These are phyloP conservation scores for Blastomyces silverae DNA, from an alignment of 2,329 filamentous ascomycete species.

Conservation along the genomic window DNA sequence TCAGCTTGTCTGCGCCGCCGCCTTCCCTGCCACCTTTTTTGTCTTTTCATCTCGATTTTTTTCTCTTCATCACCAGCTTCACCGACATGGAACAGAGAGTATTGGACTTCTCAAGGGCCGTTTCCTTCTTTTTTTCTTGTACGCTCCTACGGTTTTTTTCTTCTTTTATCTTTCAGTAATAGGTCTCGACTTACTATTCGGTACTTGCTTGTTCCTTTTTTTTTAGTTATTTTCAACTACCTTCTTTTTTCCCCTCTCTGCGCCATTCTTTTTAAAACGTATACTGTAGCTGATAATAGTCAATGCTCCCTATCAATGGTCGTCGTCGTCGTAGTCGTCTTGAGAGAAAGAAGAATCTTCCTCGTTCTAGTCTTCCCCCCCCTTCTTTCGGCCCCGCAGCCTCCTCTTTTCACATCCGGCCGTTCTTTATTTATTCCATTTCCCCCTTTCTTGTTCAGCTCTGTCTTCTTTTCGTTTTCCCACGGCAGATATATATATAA, in stretches of 20 bases:
- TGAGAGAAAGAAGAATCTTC: background rate
- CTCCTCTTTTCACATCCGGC: background rate
- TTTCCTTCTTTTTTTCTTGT: conserved; percentile 13
- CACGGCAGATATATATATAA: no score
- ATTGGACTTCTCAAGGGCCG: conserved; percentile 3
- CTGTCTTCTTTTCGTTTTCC: conserved; percentile 6
- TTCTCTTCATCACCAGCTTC: background rate
- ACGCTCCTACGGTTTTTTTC: conserved; percentile 5
- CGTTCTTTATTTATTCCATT: background rate
- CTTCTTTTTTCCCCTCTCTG: conserved; percentile 14
- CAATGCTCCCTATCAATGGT: background rate
- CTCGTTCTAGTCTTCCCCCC: conserved; percentile 10
- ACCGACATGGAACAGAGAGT: conserved; percentile 4
- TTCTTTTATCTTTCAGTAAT: background rate
- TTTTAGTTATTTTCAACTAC: conserved; percentile 18
- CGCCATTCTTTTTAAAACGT: conserved; percentile 19
- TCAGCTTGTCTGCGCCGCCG: conserved; percentile 1
- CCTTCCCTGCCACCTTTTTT: background rate
- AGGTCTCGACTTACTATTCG: conserved; percentile 4
- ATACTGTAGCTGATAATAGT: conserved; percentile 8
- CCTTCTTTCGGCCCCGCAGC: conserved; percentile 1
- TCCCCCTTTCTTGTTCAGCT: conserved; percentile 6
- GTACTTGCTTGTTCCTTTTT: conserved; percentile 15
- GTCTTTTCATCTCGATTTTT: background rate
- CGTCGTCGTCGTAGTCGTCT: background rate